Evolutionary conservation across 1,139 yeast genomes (phyloP), one percentile per base, ranked within the genome.

Genomic region (Magnusiomyces tetraspermus): DNA sequence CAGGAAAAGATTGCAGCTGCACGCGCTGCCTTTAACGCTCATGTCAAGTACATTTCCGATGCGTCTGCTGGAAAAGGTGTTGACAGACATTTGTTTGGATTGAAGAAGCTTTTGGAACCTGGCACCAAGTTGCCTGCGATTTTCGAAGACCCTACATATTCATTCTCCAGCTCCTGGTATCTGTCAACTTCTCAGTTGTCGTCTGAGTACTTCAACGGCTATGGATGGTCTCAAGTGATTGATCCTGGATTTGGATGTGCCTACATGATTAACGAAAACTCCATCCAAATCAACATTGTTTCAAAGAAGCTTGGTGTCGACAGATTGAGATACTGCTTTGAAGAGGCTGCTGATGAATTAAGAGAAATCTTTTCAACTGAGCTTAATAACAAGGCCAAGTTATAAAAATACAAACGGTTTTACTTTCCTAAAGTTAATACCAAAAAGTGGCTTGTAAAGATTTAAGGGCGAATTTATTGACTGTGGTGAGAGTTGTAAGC

Each of bases 181-280:
- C 69, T 92, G 53, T 86, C 96, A 17, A 80, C 96, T 5, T 88
- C 97, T 2, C 97, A 92, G 71, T 76, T 92, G 61, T 86, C 95
- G 15, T 84, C 95, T 11, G 95, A 88, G 67, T 76, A 74, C 70
- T 87, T 88, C 72, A 89, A 88, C 68, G 92, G 95, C 53, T 92
- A 92, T 78, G 98, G 98, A 50, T 92, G 90, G 89, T 83, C 96
- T 23, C 96, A 94, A 69, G 97, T 92, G 53, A 82, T 85, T 62
- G 96, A 92, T 66, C 87, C 85, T 57, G 98, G 98, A 13, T 83
- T 85, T 63, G 98, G 97, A 5, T 77, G 87, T 59, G 97, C 96
- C 23, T 92, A 92, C 74, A 87, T 89, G 86, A 78, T 90, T 65
- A 89, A 87, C 73, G 80, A 80, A 57, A 86, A 89, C 63, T 84